Evolutionary conservation across 495 filamentous ascomycete species (phyloP), one percentile per base, ranked within the genome.

Genomic region (Gamarada debralockiae): DNA sequence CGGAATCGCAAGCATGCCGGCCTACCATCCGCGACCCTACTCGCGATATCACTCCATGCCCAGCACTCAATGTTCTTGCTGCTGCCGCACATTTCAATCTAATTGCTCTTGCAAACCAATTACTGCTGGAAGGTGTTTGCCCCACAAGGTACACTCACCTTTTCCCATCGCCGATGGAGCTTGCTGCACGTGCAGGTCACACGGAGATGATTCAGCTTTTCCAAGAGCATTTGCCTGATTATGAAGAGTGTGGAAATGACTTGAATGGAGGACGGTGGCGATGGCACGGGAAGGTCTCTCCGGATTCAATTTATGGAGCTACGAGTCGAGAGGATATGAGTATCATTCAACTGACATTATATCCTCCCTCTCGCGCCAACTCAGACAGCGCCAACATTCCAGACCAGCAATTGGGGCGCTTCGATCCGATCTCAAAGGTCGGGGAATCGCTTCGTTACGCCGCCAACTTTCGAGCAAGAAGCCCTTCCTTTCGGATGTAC

Each of bases 111-210:
- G 58, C 53, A 14, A 49, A 56, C 27, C 22, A 33, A n/a, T 23
- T 60, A 27, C 40, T 60, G 14, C 14, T 33, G 21, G 53, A 60
- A 36, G 52, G 49, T 15, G 39, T 40, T 39, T 49, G 42, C 18
- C 58, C 58, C 4, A 36, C 33, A 7, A 27, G 31, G 21, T 2
- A 56, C 10, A 45, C 34, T 17, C 12, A 47, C 24, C 40, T 57
- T 18, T 60, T 60, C 42, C 22, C 48, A 6, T 53, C 53, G 29
- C 48, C 58, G 6, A 60, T 56, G 53, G 10, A 48, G 37, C 34
- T 60, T 27, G 58, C 58, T 33, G 58, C 58, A 29, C 46, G 31
- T 20, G 48, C 48, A 15, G 58, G 58, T 0, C 48, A 60, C 17
- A 29, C 27, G 9, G 21, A 52, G 20, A 44, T 60, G 44, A 7